Percentiles rank a stretch among this genome's conserved stretches.
Evolutionary conservation across 352 stramenopile species (phyloP).

Genomic region (Pythium phragmiticola): DNA sequence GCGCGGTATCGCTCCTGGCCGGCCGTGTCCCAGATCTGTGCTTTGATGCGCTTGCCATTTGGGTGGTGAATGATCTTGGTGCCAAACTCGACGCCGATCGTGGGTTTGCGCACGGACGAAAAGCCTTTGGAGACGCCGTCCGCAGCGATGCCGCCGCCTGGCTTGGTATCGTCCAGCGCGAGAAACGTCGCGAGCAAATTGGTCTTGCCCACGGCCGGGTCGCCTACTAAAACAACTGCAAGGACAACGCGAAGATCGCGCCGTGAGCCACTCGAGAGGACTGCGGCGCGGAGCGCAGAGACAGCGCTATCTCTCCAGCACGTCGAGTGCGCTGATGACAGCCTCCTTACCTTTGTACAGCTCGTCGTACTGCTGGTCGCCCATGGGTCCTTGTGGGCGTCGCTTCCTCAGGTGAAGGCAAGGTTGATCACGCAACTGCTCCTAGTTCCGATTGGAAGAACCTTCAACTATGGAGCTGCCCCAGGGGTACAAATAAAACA

Average conservation of each 20-base stretch:
- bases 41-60: slow-evolving; percentile 80
- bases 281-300: neutral
- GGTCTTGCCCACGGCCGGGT: slow-evolving; percentile 89
- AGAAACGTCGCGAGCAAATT: slow-evolving; percentile 87
- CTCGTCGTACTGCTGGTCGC: slow-evolving; percentile 73
- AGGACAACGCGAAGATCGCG: neutral
- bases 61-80: slow-evolving; percentile 74
- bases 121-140: slow-evolving; percentile 46
- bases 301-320: neutral
- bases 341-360: slow-evolving; percentile 65
- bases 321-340: neutral
- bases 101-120: slow-evolving; percentile 61
- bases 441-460: no score
- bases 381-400: slow-evolving; percentile 7
- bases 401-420: neutral
- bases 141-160: slow-evolving; percentile 20
- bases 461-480: no score
- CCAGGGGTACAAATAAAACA: neutral
- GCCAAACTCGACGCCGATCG: slow-evolving; percentile 81
- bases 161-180: slow-evolving; percentile 32
- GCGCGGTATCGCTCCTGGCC: slow-evolving; percentile 80
- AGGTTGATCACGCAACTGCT: no score
- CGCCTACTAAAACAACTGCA: slow-evolving; percentile 73
- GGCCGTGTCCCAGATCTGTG: slow-evolving; percentile 83
- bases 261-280: neutral